A percentile compares a stretch with the other conserved stretches of the same genome.
These are phyloP conservation scores for Solanum chilense DNA, from an alignment of 257 asterid genomes.

Conservation along the genomic window DNA sequence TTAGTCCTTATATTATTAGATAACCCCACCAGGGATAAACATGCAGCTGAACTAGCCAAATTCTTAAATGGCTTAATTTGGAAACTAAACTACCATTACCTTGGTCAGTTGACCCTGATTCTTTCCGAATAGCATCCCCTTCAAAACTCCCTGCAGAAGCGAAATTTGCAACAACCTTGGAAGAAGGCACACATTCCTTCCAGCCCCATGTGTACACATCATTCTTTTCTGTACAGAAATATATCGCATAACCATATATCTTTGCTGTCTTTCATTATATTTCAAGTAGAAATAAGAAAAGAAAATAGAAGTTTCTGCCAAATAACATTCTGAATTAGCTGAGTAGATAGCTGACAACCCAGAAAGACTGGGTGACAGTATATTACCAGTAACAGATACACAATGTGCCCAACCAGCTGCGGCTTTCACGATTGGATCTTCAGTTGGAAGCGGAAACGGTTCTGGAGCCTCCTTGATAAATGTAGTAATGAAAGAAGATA, in stretches of 20 bases:
- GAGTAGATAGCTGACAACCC: neutral
- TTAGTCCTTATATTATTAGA: constrained; percentile 3
- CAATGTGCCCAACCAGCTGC: constrained; percentile 87
- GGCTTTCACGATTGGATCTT: constrained; percentile 42
- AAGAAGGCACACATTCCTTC: constrained; percentile 82
- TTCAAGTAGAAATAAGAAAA: neutral
- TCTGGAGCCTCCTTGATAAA: constrained; percentile 52
- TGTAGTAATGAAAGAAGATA: constrained; percentile 1
- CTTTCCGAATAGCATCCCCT: constrained; percentile 26
- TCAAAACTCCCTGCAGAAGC: constrained; percentile 20
- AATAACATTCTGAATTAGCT: neutral
- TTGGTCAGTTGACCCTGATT: constrained; percentile 26
- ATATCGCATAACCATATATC: neutral
- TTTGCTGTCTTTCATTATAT: neutral
- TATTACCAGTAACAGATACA: constrained; percentile 54
- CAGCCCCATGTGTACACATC: constrained; percentile 75
- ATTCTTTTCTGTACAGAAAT: constrained; percentile 33
- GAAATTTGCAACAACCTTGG: constrained; percentile 31
- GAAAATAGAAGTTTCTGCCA: neutral
- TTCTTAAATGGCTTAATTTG: neutral
- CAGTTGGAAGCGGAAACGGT: constrained; percentile 45
- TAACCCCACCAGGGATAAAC: neutral
- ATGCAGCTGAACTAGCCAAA: neutral
- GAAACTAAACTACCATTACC: constrained; percentile 20
- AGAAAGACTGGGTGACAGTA: neutral